Evolutionary conservation across 169 alveolate species (phyloP).

Genomic region (Plasmodium sp.): DNA sequence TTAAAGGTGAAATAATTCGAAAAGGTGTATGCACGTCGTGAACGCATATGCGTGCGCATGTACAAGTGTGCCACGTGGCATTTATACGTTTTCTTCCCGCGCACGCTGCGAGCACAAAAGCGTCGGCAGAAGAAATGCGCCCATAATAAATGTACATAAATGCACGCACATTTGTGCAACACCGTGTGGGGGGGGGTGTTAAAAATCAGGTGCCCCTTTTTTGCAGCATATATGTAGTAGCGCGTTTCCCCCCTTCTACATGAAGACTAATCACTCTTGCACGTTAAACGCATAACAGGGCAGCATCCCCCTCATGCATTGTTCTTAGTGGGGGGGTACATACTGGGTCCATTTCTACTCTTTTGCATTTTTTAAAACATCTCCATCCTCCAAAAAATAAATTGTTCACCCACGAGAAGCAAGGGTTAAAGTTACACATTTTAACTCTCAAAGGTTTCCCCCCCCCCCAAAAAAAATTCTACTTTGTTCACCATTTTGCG

Average conservation of each 20-base stretch:
- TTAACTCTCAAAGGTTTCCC: not conserved
- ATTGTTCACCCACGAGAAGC: not conserved
- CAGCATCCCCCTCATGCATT: not conserved
- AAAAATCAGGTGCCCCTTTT: not conserved
- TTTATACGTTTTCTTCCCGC: not conserved
- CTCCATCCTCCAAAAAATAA: not conserved
- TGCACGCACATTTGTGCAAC: not conserved
- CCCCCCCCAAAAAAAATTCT: not conserved
- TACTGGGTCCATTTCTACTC: not conserved
- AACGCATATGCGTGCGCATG: not conserved
- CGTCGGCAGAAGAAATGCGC: not conserved
- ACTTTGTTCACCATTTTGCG: not conserved
- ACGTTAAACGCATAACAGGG: not conserved
- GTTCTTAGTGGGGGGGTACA: not conserved
- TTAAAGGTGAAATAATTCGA: not conserved
- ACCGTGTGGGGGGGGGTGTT: not conserved
- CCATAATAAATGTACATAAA: not conserved
- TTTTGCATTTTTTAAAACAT: not conserved
- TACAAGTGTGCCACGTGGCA: not conserved
- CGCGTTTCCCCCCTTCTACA: not conserved
- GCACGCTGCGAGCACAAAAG: not conserved
- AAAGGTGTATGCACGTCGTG: not conserved
- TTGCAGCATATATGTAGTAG: not conserved
- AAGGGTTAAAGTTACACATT: not conserved
- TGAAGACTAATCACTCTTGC: not conserved